These are phyloP conservation scores for Malus sieversii DNA, from an alignment of 306 rosid genomes.

Conservation along the genomic window DNA sequence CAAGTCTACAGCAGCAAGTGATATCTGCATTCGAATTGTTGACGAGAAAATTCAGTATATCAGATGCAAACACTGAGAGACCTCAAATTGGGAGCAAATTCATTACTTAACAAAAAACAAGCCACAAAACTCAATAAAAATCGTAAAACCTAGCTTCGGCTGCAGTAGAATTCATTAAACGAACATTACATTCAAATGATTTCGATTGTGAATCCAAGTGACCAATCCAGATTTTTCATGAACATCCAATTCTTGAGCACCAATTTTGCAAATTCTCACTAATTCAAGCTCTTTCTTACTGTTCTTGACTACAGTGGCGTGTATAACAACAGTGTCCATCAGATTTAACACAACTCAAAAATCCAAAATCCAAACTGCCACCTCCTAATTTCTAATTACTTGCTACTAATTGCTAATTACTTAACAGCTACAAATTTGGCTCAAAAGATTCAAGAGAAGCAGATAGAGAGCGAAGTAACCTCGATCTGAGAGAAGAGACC, in stretches of 20 bases:
- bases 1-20: constrained; percentile 71
- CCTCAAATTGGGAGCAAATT: neutral
- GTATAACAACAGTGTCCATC: neutral
- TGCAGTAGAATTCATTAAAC: neutral
- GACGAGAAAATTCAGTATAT: neutral
- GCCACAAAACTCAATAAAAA: neutral
- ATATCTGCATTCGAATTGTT: constrained; percentile 44
- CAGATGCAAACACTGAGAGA: neutral
- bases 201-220: neutral
- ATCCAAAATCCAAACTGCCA: neutral
- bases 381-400: neutral
- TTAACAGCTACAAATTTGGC: neutral
- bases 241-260: neutral
- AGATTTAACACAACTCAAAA: neutral
- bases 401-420: neutral
- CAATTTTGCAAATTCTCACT: neutral
- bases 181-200: neutral
- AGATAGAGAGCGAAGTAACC: constrained; percentile 33
- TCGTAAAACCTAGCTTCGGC: neutral
- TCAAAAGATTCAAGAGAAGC: neutral
- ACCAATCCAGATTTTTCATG: neutral
- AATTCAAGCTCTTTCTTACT: neutral
- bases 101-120: neutral
- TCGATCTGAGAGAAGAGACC: constrained; percentile 96
- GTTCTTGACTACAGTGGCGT: neutral